Evolutionary conservation across 2,329 filamentous ascomycete species (phyloP).

Genomic region (Colletotrichum tanaceti): DNA sequence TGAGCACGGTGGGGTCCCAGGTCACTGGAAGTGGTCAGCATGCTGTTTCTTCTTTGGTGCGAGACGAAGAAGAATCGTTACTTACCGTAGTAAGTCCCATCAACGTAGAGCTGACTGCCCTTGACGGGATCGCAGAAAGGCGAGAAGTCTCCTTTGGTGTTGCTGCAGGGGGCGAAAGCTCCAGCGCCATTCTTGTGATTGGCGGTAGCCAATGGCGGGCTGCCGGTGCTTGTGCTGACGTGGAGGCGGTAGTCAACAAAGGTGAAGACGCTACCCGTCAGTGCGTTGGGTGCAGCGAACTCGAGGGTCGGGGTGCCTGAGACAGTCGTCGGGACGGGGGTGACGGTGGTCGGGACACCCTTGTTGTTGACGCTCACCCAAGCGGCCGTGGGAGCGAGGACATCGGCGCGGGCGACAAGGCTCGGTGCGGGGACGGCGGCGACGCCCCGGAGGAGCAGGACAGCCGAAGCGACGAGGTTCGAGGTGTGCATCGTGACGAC

Average conservation of each 20-base stretch:
- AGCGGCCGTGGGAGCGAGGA: slow-evolving; percentile 52
- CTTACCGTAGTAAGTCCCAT: slow-evolving; percentile 64
- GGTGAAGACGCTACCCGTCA: slow-evolving; percentile 59
- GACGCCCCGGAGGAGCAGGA: slow-evolving; percentile 45
- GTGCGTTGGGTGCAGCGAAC: slow-evolving; percentile 57
- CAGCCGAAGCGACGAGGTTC: slow-evolving; percentile 46
- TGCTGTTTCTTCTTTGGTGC: not conserved
- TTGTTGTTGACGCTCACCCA: slow-evolving; percentile 65
- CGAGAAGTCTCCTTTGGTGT: slow-evolving; percentile 57
- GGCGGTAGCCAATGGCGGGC: slow-evolving; percentile 59
- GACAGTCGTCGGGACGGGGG: slow-evolving; percentile 60
- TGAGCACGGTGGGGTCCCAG: slow-evolving; percentile 67
- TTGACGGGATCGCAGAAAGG: slow-evolving; percentile 64
- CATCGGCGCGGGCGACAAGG: slow-evolving; percentile 42
- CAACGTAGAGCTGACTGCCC: slow-evolving; percentile 58
- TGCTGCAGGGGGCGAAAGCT: slow-evolving; percentile 63
- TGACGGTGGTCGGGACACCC: slow-evolving; percentile 61
- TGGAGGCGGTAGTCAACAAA: slow-evolving; percentile 51
- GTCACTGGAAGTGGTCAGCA: slow-evolving; percentile 57
- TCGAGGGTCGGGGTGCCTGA: slow-evolving; percentile 55
- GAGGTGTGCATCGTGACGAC: slow-evolving; percentile 48
- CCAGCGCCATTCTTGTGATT: slow-evolving; percentile 56
- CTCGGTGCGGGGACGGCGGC: slow-evolving; percentile 48
- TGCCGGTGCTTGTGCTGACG: slow-evolving; percentile 55
- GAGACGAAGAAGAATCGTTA: slow-evolving; percentile 5